Evolutionary conservation across 192 early-diverging fungal species (phyloP), one percentile per base, ranked within the genome.

Genomic region (Chytriomyces confervae): DNA sequence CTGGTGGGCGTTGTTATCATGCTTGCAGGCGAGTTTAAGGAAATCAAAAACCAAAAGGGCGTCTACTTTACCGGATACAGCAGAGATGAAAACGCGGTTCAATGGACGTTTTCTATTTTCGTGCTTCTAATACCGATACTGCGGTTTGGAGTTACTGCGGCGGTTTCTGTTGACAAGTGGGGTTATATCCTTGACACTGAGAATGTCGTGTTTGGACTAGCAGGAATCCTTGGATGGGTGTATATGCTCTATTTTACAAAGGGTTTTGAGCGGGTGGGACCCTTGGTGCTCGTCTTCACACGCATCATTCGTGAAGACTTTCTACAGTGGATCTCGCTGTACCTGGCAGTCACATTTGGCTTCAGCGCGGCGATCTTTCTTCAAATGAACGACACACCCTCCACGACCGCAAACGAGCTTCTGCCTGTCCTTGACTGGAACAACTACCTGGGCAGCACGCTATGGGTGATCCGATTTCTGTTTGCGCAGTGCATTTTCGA

Each of bases 331-430:
- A 20, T 76, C 0, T 64, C 29, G 27, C 62, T 79, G 4, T 71
- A 48, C 47, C 7, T 64, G 8, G 45, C 69, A 1, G 23, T 79
- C 9, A 63, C 61, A 16, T 20, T 66, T 6, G 78, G 78, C 1
- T 79, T 79, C 45, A 20, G 65, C 10, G 71, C 62, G 3, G 78
- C 72, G 5, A 44, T 79, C n/a, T 79, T 66, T 65, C 65, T 79
- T 18, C 78, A 79, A 46, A 79, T 79, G 70, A 50, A 75, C 8
- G 61, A 66, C 60, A 62, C 61, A 46, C 78, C 71, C 20, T 5
- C 18, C 18, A 18, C 7, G 36, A 29, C 49, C 4, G 16, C 13
- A 9, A 47, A 69, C 20, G 76, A 77, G 16, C 36, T n/a, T 16
- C 72, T 63, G 66, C 44, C 47, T 46, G 51, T 61, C 29, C 66